Percentiles rank a stretch among this genome's conserved stretches.
Conservation (phyloP, 2,329 filamentous ascomycete species). For the Chalara sp. region DNA sequence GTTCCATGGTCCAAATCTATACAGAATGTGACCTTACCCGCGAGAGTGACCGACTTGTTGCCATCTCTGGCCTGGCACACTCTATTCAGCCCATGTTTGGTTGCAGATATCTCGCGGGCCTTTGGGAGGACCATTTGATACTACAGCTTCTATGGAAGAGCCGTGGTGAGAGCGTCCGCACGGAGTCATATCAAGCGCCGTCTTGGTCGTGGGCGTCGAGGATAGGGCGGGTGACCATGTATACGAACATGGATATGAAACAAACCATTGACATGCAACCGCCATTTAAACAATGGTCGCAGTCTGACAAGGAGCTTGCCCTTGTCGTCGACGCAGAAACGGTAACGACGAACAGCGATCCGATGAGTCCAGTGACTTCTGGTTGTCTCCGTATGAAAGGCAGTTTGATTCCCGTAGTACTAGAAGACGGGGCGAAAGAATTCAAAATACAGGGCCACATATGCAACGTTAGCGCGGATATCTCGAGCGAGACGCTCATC, state of each 20-base stretch:
- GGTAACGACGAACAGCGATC: not conserved
- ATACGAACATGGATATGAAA: not conserved
- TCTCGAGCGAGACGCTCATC: too few relatives aligned
- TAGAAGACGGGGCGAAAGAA: not conserved
- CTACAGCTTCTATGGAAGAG: not conserved
- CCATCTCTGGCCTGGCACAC: not conserved
- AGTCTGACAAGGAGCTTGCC: too few relatives aligned
- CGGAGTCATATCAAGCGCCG: not conserved
- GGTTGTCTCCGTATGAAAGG: not conserved
- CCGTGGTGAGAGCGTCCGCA: not conserved
- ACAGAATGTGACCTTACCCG: not conserved
- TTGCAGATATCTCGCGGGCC: not conserved
- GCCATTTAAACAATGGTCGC: too few relatives aligned
- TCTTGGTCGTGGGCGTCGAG: slow-evolving; percentile 1
- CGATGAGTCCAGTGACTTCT: not conserved
- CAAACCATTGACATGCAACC: not conserved
- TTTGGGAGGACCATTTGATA: not conserved
- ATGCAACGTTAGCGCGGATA: too few relatives aligned
- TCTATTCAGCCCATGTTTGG: not conserved
- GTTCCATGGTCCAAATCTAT: not conserved
- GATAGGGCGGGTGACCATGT: not conserved
- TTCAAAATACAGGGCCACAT: too few relatives aligned
- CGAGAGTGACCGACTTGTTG: not conserved
- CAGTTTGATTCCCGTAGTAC: not conserved
- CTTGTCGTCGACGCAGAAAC: not conserved